phyloP scores from a whole-genome alignment of 768 basidiomycete species.

The Tricholoma terreum region DNA sequence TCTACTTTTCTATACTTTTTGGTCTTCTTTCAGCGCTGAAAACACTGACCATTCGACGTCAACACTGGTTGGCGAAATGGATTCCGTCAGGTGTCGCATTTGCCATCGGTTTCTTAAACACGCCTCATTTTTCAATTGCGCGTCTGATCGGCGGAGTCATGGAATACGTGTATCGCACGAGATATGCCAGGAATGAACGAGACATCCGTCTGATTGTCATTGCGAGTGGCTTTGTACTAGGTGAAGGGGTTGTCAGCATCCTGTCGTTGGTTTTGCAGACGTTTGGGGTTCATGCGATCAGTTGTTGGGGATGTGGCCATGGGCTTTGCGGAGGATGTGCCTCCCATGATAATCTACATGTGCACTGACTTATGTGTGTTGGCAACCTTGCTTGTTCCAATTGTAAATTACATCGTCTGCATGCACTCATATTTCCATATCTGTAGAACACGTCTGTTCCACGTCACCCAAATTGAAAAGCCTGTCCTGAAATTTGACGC shows the following conservation, averaged over 20 bases:
- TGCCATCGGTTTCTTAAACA: slow-evolving; percentile 94
- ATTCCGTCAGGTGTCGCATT: slow-evolving; percentile 93
- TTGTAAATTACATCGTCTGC: too few species aligned
- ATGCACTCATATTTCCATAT: too few species aligned
- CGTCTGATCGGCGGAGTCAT: slow-evolving; percentile 84
- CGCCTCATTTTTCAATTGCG: slow-evolving; percentile 91
- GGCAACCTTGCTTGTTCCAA: slow-evolving; percentile 5
- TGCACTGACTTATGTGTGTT: slow-evolving; percentile 3
- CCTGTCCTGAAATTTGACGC: not conserved
- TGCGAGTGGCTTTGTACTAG: slow-evolving; percentile 93
- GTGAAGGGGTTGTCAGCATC: slow-evolving; percentile 89
- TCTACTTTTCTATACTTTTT: slow-evolving; percentile 70
- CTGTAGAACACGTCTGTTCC: slow-evolving; percentile 29
- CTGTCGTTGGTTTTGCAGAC: slow-evolving; percentile 72
- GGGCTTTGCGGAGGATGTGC: slow-evolving; percentile 73
- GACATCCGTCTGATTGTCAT: slow-evolving; percentile 81
- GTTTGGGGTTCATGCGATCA: slow-evolving; percentile 67
- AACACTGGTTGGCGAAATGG: slow-evolving; percentile 62
- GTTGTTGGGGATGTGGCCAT: slow-evolving; percentile 85
- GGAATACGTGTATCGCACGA: slow-evolving; percentile 66
- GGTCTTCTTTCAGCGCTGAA: slow-evolving; percentile 65
- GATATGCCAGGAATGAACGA: slow-evolving; percentile 46
- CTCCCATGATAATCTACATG: slow-evolving; percentile 15
- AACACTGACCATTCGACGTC: slow-evolving; percentile 48
- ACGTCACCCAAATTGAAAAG: slow-evolving; percentile 24